Evolutionary conservation across 371 early-diverging fungal genomes (phyloP).

Genomic region (Entomophthora muscae): DNA sequence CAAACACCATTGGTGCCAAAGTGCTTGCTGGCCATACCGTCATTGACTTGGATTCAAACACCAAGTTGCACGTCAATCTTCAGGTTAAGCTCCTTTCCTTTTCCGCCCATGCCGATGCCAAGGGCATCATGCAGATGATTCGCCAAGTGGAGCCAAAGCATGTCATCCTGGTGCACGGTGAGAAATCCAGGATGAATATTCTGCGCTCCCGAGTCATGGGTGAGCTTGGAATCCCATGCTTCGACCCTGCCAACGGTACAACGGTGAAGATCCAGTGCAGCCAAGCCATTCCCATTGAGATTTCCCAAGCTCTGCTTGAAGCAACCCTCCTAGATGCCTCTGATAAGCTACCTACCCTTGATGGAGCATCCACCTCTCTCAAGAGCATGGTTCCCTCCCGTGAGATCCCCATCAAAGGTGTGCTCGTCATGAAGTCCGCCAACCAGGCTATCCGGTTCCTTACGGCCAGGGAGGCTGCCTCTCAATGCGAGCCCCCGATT

Average conservation of each 20-base stretch:
- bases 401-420: not conserved
- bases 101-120: conserved; percentile 97
- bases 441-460: not conserved
- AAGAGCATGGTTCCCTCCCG: not conserved
- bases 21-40: conserved; percentile 76
- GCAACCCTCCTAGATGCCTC: conserved; percentile 14
- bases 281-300: conserved; percentile 29
- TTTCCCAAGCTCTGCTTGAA: conserved; percentile 31
- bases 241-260: conserved; percentile 76
- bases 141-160: conserved; percentile 81
- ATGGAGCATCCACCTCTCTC: not conserved
- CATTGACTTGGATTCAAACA: conserved; percentile 63
- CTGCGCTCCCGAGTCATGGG: conserved; percentile 65
- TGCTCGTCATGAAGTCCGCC: not conserved
- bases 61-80: conserved; percentile 61
- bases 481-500: not conserved
- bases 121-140: conserved; percentile 95
- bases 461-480: not conserved
- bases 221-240: conserved; percentile 73
- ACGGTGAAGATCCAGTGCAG: conserved; percentile 45
- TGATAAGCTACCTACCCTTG: not conserved
- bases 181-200: conserved; percentile 74
- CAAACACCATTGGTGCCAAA: conserved; percentile 90
- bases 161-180: conserved; percentile 98
- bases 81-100: conserved; percentile 93